Evolutionary conservation across 495 filamentous ascomycete genomes (phyloP).

Genomic region (Talaromyces borbonicus): DNA sequence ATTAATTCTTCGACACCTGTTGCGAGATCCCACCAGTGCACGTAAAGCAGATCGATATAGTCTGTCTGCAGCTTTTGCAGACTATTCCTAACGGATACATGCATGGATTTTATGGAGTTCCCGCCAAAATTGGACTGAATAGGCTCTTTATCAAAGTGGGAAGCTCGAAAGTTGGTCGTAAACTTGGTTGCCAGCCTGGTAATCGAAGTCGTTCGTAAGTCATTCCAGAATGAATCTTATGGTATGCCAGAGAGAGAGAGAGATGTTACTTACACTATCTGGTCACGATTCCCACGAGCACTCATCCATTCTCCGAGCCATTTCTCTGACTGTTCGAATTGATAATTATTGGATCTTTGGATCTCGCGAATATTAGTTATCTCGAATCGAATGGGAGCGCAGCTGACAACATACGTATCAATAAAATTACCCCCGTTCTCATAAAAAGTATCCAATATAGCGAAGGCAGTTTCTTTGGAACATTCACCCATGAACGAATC

Average conservation of each 20-base stretch:
- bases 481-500: constrained; percentile 44
- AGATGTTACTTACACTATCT: constrained; percentile 43
- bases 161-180: constrained; percentile 33
- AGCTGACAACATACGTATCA: constrained; percentile 38
- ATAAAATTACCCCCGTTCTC: constrained; percentile 68
- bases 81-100: constrained; percentile 39
- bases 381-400: not conserved
- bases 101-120: constrained; percentile 48
- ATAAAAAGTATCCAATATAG: constrained; percentile 59
- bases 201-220: too few relatives aligned
- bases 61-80: constrained; percentile 55
- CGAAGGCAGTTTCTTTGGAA: constrained; percentile 35
- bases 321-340: constrained; percentile 54
- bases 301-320: constrained; percentile 76
- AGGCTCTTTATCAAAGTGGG: constrained; percentile 23
- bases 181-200: constrained; percentile 68
- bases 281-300: constrained; percentile 38
- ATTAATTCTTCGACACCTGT: constrained; percentile 37
- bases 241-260: too few relatives aligned
- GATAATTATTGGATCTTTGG: constrained; percentile 50
- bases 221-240: too few relatives aligned
- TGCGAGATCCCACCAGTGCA: constrained; percentile 38
- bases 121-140: constrained; percentile 47
- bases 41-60: constrained; percentile 48
- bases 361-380: not conserved